Conservation (phyloP, 805 yeast genomes). For the Ogataea corticis region DNA sequence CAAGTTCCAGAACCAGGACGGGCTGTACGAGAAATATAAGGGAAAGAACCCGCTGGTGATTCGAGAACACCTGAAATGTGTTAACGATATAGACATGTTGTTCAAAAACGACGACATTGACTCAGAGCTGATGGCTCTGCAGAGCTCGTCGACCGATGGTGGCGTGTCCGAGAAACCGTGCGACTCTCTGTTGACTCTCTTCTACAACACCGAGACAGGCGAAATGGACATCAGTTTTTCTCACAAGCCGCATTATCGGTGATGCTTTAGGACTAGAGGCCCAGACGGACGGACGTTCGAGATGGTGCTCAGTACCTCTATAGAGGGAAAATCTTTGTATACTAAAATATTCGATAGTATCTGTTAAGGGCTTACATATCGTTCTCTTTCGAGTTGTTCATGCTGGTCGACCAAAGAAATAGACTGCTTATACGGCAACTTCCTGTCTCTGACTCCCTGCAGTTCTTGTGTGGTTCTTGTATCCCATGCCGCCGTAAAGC, state of each 20-base stretch:
- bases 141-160: conserved; percentile 20
- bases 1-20: conserved; percentile 20
- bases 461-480: background rate
- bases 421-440: background rate
- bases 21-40: conserved; percentile 16
- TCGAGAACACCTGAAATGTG: conserved; percentile 21
- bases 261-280: too few relatives aligned
- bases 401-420: background rate
- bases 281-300: too few relatives aligned
- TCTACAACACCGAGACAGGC: conserved; percentile 29
- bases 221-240: conserved; percentile 31
- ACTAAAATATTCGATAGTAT: background rate
- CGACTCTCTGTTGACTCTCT: conserved; percentile 28
- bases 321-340: background rate
- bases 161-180: conserved; percentile 19
- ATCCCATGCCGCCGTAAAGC: background rate
- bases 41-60: conserved; percentile 16
- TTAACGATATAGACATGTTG: conserved; percentile 20
- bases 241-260: conserved; percentile 27
- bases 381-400: background rate
- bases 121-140: conserved; percentile 25
- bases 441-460: background rate
- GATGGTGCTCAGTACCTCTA: background rate
- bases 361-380: background rate
- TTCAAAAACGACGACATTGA: conserved; percentile 26